phyloP scores from a whole-genome alignment of 2,329 filamentous ascomycete genomes.

The Blastomyces emzantsi region DNA sequence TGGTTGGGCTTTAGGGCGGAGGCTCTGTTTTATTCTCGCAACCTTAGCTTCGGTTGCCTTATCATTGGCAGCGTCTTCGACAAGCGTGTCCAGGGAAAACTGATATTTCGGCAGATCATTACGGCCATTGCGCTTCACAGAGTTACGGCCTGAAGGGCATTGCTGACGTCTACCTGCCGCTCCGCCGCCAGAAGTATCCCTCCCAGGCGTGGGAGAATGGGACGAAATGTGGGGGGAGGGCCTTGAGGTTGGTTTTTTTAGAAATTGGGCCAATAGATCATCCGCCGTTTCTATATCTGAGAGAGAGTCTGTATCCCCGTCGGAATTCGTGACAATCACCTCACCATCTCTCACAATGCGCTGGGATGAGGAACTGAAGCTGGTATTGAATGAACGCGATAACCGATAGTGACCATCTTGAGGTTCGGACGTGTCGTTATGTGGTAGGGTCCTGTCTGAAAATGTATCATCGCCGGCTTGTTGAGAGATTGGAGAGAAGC shows the following conservation, averaged over 20 bases:
- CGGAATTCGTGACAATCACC: conserved; percentile 54
- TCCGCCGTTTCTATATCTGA: conserved; percentile 47
- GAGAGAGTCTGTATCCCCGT: conserved; percentile 56
- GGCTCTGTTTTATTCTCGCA: conserved; percentile 29
- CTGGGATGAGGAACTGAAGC: conserved; percentile 13
- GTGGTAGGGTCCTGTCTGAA: not conserved
- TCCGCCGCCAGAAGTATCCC: not conserved
- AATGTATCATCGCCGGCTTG: not conserved
- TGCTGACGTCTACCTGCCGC: not conserved
- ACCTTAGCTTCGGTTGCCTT: conserved; percentile 49
- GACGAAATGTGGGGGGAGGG: conserved; percentile 14
- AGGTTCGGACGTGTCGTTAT: not conserved
- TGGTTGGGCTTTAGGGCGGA: conserved; percentile 8
- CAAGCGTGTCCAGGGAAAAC: conserved; percentile 54
- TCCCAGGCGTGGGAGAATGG: conserved; percentile 14
- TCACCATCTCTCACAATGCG: conserved; percentile 43
- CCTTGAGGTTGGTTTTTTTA: conserved; percentile 11
- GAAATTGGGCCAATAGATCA: conserved; percentile 36
- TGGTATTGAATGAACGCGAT: conserved; percentile 11
- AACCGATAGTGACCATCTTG: not conserved
- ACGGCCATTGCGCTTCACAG: conserved; percentile 8
- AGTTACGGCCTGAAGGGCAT: not conserved
- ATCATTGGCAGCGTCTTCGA: conserved; percentile 51
- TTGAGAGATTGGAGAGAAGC: not conserved
- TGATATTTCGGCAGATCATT: conserved; percentile 44